Base-by-base conservation (phyloP, 768 basidiomycete genomes). In the Leucogyrophana mollusca region DNA sequence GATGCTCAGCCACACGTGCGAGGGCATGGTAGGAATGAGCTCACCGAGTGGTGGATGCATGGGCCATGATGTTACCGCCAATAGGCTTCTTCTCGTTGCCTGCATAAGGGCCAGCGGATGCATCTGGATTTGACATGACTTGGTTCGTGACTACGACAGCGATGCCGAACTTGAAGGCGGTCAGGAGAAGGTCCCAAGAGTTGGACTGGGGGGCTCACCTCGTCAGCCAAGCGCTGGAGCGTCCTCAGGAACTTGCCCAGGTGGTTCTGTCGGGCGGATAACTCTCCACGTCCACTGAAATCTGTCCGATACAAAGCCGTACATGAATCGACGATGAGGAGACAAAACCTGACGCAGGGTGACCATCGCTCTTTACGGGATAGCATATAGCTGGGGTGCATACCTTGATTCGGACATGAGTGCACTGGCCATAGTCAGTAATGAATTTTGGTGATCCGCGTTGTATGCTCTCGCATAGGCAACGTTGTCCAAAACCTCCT, bases 401-500 rank as follows among this genome's bases (percentile, higher is more conserved):
- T 51, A 94, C 95, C 96, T 83, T 34, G 95, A 97, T 65, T 99
- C 96, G 4, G 94, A 90, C 96, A 99, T 98, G 58, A 99, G 79
- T n/a, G 94, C 96, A 61, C 92, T 92, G 2, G 96, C 96, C 55
- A 82, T 88, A 0, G 92, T 85, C 49, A 99, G 73, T 45, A 99
- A 74, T 43, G 89, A 80, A 45, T 90, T 81, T 61, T 99, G 96
- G 68, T 98, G 96, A 62, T 98, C 96, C 32, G 94, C 95, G 58
- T 99, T 99, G 68, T 97, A 98, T 56, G 96, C 96, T 55, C 96
- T 77, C 2, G 96, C 96, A 70, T 98, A 98, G 20, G 96, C 96
- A 25, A 99, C 89, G 57, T 99, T 99, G 65, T 99, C 96, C 53
- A 98, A 72, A 0, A 98, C 96, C 65, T 97, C 95, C 65, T 99